Evolutionary conservation across 192 early-diverging fungal genomes (phyloP).

Genomic region (Borealophlyctis nickersoniae): DNA sequence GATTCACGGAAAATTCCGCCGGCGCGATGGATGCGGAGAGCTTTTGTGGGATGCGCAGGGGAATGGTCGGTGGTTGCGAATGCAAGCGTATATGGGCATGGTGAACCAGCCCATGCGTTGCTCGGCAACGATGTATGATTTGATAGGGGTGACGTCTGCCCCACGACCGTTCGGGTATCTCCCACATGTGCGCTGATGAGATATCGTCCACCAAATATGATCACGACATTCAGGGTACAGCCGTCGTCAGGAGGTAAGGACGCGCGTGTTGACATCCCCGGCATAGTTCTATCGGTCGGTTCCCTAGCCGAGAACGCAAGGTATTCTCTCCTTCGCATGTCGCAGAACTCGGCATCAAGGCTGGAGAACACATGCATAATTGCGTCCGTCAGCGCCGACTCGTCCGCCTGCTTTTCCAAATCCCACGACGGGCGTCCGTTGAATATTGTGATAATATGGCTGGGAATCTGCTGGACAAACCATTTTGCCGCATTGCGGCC

Average conservation of each 20-base stretch:
- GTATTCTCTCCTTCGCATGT: constrained; percentile 8
- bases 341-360: constrained; percentile 24
- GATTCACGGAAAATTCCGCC: constrained; percentile 14
- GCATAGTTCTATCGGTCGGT: no score
- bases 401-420: neutral
- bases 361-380: neutral
- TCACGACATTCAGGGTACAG: constrained; percentile 14
- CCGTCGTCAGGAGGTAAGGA: constrained; percentile 15
- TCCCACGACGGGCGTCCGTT: neutral
- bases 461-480: constrained; percentile 19
- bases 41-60: constrained; percentile 7
- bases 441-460: neutral
- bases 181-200: constrained; percentile 17
- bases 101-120: neutral
- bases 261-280: neutral
- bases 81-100: neutral
- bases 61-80: constrained; percentile 17
- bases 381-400: neutral
- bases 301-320: neutral
- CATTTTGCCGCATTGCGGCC: constrained; percentile 20
- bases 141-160: neutral
- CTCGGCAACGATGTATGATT: no score
- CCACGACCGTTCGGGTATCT: constrained; percentile 21
- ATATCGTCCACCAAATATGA: neutral
- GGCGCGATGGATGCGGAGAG: neutral